A percentile compares a stretch with the other conserved stretches of the same genome.
phyloP scores from a whole-genome alignment of 2,329 filamentous ascomycete species.

The Nannizzia gypsea region DNA sequence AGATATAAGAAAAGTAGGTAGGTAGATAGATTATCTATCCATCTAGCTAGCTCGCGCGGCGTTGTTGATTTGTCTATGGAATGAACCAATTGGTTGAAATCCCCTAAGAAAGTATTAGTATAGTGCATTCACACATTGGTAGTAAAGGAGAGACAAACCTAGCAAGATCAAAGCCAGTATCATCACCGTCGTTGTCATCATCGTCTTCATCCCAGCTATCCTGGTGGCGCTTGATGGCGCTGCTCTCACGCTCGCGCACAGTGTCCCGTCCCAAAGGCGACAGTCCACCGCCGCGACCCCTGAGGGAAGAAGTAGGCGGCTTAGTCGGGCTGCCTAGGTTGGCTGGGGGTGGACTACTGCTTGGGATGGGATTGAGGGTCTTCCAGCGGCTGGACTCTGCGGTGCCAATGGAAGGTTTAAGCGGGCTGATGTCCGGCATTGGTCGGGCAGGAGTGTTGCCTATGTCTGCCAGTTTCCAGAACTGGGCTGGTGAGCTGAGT shows the following conservation, averaged over 20 bases:
- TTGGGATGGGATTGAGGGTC: slow-evolving; percentile 24
- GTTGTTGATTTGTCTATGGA: slow-evolving; percentile 33
- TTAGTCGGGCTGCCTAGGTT: slow-evolving; percentile 37
- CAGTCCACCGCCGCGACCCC: slow-evolving; percentile 5
- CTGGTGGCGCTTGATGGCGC: slow-evolving; percentile 3
- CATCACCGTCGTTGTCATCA: slow-evolving; percentile 24
- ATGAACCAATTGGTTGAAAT: slow-evolving; percentile 39
- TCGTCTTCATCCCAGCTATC: slow-evolving; percentile 11
- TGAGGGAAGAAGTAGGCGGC: slow-evolving; percentile 16
- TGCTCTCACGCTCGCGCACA: not conserved
- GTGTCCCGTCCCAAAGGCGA: not conserved
- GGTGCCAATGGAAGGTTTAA: slow-evolving; percentile 33
- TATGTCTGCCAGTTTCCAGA: slow-evolving; percentile 40
- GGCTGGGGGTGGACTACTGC: slow-evolving; percentile 38
- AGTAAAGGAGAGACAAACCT: slow-evolving; percentile 24
- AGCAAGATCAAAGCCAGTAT: slow-evolving; percentile 37
- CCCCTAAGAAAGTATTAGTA: slow-evolving; percentile 25
- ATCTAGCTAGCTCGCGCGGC: slow-evolving; percentile 12
- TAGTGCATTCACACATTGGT: not conserved
- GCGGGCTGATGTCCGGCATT: slow-evolving; percentile 35
- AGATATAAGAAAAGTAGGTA: not conserved
- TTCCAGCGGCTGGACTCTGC: slow-evolving; percentile 15
- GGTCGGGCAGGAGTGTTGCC: slow-evolving; percentile 35
- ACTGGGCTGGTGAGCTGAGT: slow-evolving; percentile 40
- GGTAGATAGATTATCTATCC: not conserved